Evolutionary conservation across 768 basidiomycete genomes (phyloP).

Genomic region (Phaeolepiota aurea): DNA sequence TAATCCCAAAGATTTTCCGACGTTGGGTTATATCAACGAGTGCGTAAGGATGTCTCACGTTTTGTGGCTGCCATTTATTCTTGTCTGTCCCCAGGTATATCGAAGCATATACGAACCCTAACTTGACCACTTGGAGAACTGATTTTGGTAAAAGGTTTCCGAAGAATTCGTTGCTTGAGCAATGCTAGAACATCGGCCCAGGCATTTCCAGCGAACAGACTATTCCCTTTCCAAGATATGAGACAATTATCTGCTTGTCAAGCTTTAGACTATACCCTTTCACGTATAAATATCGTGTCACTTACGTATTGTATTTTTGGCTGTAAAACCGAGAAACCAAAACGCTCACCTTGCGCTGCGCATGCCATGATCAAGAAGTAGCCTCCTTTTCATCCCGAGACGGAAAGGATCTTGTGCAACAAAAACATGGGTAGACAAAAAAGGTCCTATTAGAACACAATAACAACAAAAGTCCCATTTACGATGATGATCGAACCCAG

Average conservation of each 20-base stretch:
- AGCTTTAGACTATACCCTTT: neutral
- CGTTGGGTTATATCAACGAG: constrained; percentile 55
- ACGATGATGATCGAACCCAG: constrained; percentile 38
- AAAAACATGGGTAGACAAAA: constrained; percentile 2
- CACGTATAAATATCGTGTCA: neutral
- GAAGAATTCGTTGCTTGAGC: constrained; percentile 38
- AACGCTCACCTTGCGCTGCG: too few species aligned
- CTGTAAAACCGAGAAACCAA: too few species aligned
- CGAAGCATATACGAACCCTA: constrained; percentile 64
- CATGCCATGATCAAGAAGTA: too few species aligned
- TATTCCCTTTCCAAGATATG: neutral
- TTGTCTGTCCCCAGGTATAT: constrained; percentile 24
- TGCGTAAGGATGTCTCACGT: constrained; percentile 14
- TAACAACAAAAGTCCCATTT: constrained; percentile 7
- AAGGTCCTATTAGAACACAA: constrained; percentile 1
- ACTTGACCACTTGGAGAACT: constrained; percentile 33
- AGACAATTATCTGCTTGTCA: neutral
- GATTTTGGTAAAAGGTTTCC: constrained; percentile 45
- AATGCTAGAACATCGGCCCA: constrained; percentile 10
- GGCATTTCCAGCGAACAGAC: neutral
- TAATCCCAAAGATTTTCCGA: constrained; percentile 53
- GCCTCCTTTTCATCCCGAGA: too few species aligned
- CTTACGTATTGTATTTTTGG: too few species aligned
- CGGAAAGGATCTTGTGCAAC: neutral
- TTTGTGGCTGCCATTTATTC: neutral